Conservation (phyloP, 2,329 filamentous ascomycete species). For the Cladorrhinum sp. region DNA sequence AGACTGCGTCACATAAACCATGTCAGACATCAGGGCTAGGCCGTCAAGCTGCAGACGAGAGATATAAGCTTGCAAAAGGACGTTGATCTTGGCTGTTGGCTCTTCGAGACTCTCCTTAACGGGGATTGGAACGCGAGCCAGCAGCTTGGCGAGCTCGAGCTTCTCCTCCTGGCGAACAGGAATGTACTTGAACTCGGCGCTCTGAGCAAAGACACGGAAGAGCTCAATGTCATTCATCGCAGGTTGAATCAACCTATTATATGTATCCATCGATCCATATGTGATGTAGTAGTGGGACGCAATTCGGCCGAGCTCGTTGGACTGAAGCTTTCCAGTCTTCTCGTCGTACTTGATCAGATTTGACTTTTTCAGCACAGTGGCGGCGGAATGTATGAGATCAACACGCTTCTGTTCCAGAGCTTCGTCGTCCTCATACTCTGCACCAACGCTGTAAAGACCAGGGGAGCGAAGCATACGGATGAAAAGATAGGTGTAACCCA, state of each 20-base stretch:
- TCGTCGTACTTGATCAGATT: slow-evolving; percentile 94
- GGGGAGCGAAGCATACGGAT: slow-evolving; percentile 96
- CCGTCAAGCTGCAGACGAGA: slow-evolving; percentile 92
- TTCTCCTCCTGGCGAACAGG: slow-evolving; percentile 97
- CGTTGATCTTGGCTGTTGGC: slow-evolving; percentile 96
- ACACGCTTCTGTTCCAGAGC: slow-evolving; percentile 93
- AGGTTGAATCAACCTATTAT: slow-evolving; percentile 92
- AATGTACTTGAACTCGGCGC: slow-evolving; percentile 98
- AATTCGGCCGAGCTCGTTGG: slow-evolving; percentile 91
- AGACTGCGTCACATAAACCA: slow-evolving; percentile 98
- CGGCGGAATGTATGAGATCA: slow-evolving; percentile 94
- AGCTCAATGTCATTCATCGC: slow-evolving; percentile 91
- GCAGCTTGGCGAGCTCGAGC: slow-evolving; percentile 86
- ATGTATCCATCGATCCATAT: slow-evolving; percentile 92
- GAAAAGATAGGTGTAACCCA: slow-evolving; percentile 97
- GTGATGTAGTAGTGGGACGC: slow-evolving; percentile 99
- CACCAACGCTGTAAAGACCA: slow-evolving; percentile 89
- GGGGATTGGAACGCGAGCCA: slow-evolving; percentile 87
- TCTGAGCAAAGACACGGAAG: slow-evolving; percentile 93
- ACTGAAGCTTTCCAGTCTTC: slow-evolving; percentile 81
- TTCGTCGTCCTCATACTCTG: slow-evolving; percentile 91
- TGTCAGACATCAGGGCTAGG: slow-evolving; percentile 92
- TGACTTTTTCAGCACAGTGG: slow-evolving; percentile 79
- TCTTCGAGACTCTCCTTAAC: slow-evolving; percentile 98
- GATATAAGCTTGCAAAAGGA: slow-evolving; percentile 93